Evolutionary conservation across 129 eudicot genomes (phyloP).

Genomic region (Flaveria brownii): DNA sequence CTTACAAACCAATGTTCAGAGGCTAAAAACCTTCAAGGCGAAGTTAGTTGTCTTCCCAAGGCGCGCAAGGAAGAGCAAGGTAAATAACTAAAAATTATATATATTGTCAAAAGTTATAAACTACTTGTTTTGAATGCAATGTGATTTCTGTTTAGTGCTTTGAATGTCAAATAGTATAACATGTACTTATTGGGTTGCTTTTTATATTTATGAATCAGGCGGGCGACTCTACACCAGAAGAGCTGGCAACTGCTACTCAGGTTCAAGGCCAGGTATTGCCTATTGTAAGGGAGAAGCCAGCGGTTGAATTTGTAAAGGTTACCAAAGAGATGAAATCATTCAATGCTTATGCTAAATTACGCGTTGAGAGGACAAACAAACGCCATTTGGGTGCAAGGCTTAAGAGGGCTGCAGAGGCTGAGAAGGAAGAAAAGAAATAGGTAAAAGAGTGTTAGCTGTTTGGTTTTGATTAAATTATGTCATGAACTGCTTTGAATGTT

Average conservation of each 20-base stretch:
- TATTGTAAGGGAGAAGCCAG: slow-evolving; percentile 51
- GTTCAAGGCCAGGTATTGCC: slow-evolving; percentile 65
- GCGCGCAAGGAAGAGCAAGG: slow-evolving; percentile 56
- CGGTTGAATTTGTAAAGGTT: slow-evolving; percentile 64
- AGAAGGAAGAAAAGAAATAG: slow-evolving; percentile 87
- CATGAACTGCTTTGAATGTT: background rate
- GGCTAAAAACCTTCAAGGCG: slow-evolving; percentile 73
- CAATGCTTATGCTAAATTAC: slow-evolving; percentile 67
- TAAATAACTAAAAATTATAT: background rate
- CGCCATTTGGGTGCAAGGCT: slow-evolving; percentile 69
- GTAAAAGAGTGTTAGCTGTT: background rate
- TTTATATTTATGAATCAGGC: slow-evolving; percentile 32
- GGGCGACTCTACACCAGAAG: slow-evolving; percentile 76
- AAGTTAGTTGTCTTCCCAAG: slow-evolving; percentile 79
- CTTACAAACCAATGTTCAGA: slow-evolving; percentile 61
- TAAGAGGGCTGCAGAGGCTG: slow-evolving; percentile 83
- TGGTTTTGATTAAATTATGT: background rate
- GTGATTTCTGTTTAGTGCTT: too few relatives aligned
- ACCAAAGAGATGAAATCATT: slow-evolving; percentile 68
- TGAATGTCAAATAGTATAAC: too few relatives aligned
- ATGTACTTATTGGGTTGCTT: too few relatives aligned
- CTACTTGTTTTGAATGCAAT: too few relatives aligned
- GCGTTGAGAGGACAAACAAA: slow-evolving; percentile 64
- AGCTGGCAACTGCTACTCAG: slow-evolving; percentile 68
- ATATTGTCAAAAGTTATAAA: background rate